Evolutionary conservation across 805 yeast species (phyloP), one percentile per base, ranked within the genome.

Genomic region (Pichia deserticola): DNA sequence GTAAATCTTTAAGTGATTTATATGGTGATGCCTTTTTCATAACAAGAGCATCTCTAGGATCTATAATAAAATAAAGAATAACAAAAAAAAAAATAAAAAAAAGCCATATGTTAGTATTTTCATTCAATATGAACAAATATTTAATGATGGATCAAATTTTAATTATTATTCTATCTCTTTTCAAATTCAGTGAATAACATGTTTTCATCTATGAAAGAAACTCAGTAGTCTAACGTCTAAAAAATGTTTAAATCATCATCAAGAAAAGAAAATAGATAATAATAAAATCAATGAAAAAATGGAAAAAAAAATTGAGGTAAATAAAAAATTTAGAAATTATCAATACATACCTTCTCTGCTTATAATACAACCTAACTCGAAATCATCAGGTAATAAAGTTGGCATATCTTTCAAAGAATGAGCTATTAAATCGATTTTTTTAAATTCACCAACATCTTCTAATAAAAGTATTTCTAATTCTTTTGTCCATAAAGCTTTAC

Each of bases 401-500:
- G 99, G 99, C 76, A 77, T 64, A 68, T 90, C 98, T 66, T 93
- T 93, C 57, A 93, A 74, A 4, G 96, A 87, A 65, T 93, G 98
- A 37, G 92, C 98, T 62, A 93, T 84, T 68, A 92, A 71, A 64
- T 93, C 97, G 44, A 92, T 73, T 67, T 81, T 75, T 47, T 85
- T 82, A 57, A 73, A 81, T 20, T 70, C 73, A 32, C 84, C 90
- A 29, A 81, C 74, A 42, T 76, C 72, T 55, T 85, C 75, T 38
- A 92, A 70, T 46, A 90, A 69, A 44, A 89, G 70, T 28, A 82
- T 82, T 68, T 93, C 99, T 50, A 93, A 74, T 67, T 93, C 99
- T 62, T 87, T 86, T 3, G 99, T 93, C 99, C 99, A 93, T 28
- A 93, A 67, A 0, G 97, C 81, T 65, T 93, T 93, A 29, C 99